phyloP scores from a whole-genome alignment of 441 rosid genomes.

The Aquilaria agallochum region DNA sequence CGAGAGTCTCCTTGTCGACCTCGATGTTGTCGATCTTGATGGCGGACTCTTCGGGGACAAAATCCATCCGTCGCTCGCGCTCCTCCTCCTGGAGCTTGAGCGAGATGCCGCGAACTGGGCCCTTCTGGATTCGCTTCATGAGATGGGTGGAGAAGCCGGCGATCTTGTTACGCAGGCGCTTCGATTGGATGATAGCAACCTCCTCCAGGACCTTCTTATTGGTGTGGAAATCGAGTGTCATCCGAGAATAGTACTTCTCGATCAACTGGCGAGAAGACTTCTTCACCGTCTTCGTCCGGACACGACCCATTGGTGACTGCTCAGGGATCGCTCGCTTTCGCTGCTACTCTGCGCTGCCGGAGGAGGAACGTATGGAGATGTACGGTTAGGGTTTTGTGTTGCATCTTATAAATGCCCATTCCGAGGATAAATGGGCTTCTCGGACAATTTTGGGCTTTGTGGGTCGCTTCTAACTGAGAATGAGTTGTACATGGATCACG shows the following conservation, averaged over 20 bases:
- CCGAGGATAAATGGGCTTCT: too few relatives aligned
- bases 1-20: too few relatives aligned
- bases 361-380: too few relatives aligned
- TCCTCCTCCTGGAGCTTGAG: constrained; percentile 46
- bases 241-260: constrained; percentile 39
- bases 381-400: too few relatives aligned
- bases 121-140: constrained; percentile 51
- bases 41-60: constrained; percentile 25
- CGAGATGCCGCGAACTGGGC: constrained; percentile 48
- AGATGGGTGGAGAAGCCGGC: constrained; percentile 45
- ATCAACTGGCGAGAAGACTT: constrained; percentile 40
- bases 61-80: constrained; percentile 46
- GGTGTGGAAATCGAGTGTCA: constrained; percentile 38
- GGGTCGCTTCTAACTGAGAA: too few relatives aligned
- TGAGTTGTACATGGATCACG: too few relatives aligned
- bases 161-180: constrained; percentile 44
- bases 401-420: too few relatives aligned
- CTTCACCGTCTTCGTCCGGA: constrained; percentile 44
- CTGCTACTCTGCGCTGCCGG: too few relatives aligned
- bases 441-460: too few relatives aligned
- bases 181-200: constrained; percentile 38
- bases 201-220: constrained; percentile 39
- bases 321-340: too few relatives aligned
- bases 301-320: constrained; percentile 27
- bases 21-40: too few relatives aligned